phyloP scores from a whole-genome alignment of 2,329 filamentous ascomycete species.

The Hypoxylon sp. region DNA sequence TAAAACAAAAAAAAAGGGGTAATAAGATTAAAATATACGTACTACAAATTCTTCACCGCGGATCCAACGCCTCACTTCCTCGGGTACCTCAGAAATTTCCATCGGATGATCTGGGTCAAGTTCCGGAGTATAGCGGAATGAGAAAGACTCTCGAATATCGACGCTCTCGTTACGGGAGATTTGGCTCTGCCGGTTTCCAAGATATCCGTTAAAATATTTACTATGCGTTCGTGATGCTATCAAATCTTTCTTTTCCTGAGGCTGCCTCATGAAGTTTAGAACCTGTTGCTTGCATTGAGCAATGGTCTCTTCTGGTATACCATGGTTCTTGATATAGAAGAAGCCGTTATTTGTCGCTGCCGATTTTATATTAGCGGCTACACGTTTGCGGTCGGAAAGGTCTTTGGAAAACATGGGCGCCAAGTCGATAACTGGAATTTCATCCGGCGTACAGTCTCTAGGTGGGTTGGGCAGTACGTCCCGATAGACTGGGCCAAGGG shows the following conservation, averaged over 20 bases:
- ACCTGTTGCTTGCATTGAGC: conserved; percentile 52
- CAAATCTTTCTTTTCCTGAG: conserved; percentile 58
- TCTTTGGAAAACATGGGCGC: conserved; percentile 56
- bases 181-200: conserved; percentile 57
- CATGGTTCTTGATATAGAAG: conserved; percentile 68
- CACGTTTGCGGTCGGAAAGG: conserved; percentile 53
- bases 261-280: conserved; percentile 63
- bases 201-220: conserved; percentile 64
- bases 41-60: conserved; percentile 63
- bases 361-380: conserved; percentile 58
- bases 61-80: conserved; percentile 58
- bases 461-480: conserved; percentile 51
- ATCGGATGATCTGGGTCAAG: conserved; percentile 62
- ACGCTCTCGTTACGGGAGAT: conserved; percentile 64
- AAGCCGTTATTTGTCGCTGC: conserved; percentile 67
- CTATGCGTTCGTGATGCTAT: conserved; percentile 54
- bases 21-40: conserved; percentile 7
- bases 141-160: conserved; percentile 66
- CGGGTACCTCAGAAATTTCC: conserved; percentile 58
- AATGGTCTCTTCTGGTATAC: conserved; percentile 56
- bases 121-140: conserved; percentile 65
- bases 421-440: conserved; percentile 69
- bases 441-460: conserved; percentile 52
- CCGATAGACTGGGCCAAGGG: conserved; percentile 52
- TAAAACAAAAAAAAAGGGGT: neutral